These are phyloP conservation scores for Cryptosporidium canis DNA, from an alignment of 169 alveolate genomes.

Conservation along the genomic window DNA sequence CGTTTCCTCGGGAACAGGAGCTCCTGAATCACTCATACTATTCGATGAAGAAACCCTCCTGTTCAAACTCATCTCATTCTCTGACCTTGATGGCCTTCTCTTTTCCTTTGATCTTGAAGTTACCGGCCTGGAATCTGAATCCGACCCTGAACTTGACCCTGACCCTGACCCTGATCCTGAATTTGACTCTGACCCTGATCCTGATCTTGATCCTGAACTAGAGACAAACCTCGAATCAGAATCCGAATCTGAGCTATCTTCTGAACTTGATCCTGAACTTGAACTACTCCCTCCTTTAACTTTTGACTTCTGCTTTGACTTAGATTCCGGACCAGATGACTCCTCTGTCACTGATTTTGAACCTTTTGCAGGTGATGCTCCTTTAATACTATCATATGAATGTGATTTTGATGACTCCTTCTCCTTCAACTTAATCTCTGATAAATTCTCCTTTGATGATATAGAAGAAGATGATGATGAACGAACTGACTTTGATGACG, in stretches of 20 bases:
- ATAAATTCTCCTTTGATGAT: not conserved
- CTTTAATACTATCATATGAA: not conserved
- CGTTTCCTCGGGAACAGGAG: not conserved
- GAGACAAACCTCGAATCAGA: not conserved
- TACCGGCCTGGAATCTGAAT: not conserved
- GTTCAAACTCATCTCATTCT: not conserved
- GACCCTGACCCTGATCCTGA: not conserved
- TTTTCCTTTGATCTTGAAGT: not conserved
- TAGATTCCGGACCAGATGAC: not conserved
- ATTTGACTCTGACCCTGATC: not conserved
- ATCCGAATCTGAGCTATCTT: not conserved
- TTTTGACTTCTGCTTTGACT: not conserved
- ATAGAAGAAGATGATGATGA: not conserved
- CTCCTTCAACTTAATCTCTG: not conserved
- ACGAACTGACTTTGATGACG: not conserved
- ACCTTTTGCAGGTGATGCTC: not conserved
- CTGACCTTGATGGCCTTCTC: not conserved
- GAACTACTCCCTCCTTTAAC: not conserved
- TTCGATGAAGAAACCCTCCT: not conserved
- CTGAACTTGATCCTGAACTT: not conserved
- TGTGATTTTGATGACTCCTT: not conserved
- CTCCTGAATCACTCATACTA: not conserved
- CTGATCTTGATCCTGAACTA: conserved; percentile 1
- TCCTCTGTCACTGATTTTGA: not conserved
- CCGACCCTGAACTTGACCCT: not conserved